A percentile compares a stretch with the other conserved stretches of the same genome.
These are phyloP conservation scores for Bipolaris victoriae DNA, from an alignment of 2,329 filamentous ascomycete genomes.

Conservation along the genomic window DNA sequence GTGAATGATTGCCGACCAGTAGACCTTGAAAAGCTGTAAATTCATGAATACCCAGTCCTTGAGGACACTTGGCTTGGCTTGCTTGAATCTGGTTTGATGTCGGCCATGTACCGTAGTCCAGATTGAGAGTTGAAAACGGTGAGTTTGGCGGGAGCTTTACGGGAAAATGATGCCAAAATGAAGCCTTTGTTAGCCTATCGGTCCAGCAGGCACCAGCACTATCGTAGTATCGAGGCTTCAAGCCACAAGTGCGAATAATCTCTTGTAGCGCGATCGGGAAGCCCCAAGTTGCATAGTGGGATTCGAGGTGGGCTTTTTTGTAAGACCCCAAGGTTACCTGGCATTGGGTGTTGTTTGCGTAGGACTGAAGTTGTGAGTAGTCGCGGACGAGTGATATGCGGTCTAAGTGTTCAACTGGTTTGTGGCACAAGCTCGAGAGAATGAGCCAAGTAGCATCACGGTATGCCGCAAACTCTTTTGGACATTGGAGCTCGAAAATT, in stretches of 20 bases:
- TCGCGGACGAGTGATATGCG: constrained; percentile 32
- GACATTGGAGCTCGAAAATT: constrained; percentile 60
- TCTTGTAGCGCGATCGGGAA: constrained; percentile 53
- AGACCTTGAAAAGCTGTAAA: constrained; percentile 60
- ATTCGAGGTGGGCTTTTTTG: constrained; percentile 55
- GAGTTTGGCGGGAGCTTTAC: constrained; percentile 49
- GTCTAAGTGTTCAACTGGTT: constrained; percentile 4
- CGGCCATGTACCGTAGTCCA: constrained; percentile 41
- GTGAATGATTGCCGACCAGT: constrained; percentile 53
- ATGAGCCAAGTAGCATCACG: constrained; percentile 61
- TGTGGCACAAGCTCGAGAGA: constrained; percentile 45
- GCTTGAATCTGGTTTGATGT: constrained; percentile 63
- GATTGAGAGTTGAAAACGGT: constrained; percentile 28
- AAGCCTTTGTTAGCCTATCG: constrained; percentile 38
- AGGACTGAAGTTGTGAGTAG: constrained; percentile 43
- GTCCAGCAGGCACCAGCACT: constrained; percentile 49
- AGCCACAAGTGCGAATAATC: constrained; percentile 56
- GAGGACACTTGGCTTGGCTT: constrained; percentile 57
- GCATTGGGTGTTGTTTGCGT: constrained; percentile 14
- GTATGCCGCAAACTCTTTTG: constrained; percentile 56
- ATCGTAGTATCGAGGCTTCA: constrained; percentile 60
- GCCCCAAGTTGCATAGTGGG: constrained; percentile 55
- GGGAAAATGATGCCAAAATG: constrained; percentile 56
- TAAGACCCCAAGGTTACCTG: constrained; percentile 53
- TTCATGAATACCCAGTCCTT: constrained; percentile 57